Evolutionary conservation across 192 early-diverging fungal species (phyloP), one percentile per base, ranked within the genome.

Genomic region (Rhizophagus sp.): DNA sequence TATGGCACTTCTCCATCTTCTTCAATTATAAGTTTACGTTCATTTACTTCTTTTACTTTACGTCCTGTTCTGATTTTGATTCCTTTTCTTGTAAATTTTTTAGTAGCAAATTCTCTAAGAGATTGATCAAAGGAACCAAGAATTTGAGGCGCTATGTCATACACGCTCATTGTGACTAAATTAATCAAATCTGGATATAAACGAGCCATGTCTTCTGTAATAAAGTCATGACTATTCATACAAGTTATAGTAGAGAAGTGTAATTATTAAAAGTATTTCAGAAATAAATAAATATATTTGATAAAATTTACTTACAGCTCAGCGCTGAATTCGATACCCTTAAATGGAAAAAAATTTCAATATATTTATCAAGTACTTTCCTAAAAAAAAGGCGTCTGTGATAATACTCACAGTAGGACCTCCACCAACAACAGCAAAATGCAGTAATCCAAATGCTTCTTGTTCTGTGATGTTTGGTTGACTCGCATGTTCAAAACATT

Each of bases 341-440:
- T 62, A 12, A 39, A 8, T 15, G 13, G 22, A 34, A 39, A 39
- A 33, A 9, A 36, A n/a, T 36, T 22, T 22, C 19, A 36, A 36
- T 22, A 69, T 9, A 41, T 17, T 36, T 13, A 19, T 69, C n/a
- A 15, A n/a, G 19, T 69, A 69, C 9, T 17, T 69, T 36, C 67
- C 9, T 22, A 8, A 68, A 19, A 15, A 19, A 15, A 11, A 68
- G 7, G 13, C 33, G n/a, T 30, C 27, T 15, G 24, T 63, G 12
- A 69, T 39, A 34, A 69, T 41, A 41, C 67, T 36, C 22, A 69
- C 67, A 49, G 50, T 62, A 66, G 80, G 72, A 27, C 52, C 65
- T 57, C 95, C 96, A 13, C 96, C 96, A 10, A 96, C 94, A 4
- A 96, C 90, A 1, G 91, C 95, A 81, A 97, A 94, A 79, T 96